Evolutionary conservation across 768 basidiomycete genomes (phyloP), one percentile per base, ranked within the genome.

Genomic region (Kockovaella imperatae): DNA sequence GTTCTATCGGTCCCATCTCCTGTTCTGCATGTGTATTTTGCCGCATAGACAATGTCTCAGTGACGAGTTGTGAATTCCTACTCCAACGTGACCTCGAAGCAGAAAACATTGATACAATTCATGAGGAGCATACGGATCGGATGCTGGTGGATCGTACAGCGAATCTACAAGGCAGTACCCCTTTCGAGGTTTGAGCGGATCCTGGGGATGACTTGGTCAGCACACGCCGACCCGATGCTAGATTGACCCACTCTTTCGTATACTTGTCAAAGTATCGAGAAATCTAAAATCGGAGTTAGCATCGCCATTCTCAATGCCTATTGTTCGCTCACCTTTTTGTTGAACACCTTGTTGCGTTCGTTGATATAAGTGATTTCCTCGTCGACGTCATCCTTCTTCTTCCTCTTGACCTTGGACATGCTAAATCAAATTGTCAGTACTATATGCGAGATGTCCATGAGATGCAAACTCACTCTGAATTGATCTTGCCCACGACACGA

Each of bases 351-450:
- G 72, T 96, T 91, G 72, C 85, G 83, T 72, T 97, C 88, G 77
- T 99, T 99, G 79, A 99, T 99, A 69, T 97, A 99, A 4, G 90
- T 97, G 71, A 99, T 86, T 59, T 96, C 91, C 45, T 87, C 90
- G 52, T 91, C 84, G 43, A 87, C 86, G 62, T 96, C 90, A 75
- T 93, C 89, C 69, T 76, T 79, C 58, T 93, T 93, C 56, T 89
- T 78, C 32, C 86, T 89, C 74, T 88, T 87, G 75, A 90, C 87
- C 59, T 89, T 80, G 60, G 88, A 91, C 57, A 62, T 44, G 34
- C 47, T 49, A 32, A 3, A 46, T 18, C 10, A 32, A n/a, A n/a
- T 15, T 29, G 40, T 43, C 39, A 45, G 34, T 34, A 21, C 3
- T 15, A 35, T 42, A 34, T 49, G 5, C 21, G 24, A 18, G 31